These are phyloP conservation scores for Eucalyptus pumila DNA, from an alignment of 345 rosid species.

Conservation along the genomic window DNA sequence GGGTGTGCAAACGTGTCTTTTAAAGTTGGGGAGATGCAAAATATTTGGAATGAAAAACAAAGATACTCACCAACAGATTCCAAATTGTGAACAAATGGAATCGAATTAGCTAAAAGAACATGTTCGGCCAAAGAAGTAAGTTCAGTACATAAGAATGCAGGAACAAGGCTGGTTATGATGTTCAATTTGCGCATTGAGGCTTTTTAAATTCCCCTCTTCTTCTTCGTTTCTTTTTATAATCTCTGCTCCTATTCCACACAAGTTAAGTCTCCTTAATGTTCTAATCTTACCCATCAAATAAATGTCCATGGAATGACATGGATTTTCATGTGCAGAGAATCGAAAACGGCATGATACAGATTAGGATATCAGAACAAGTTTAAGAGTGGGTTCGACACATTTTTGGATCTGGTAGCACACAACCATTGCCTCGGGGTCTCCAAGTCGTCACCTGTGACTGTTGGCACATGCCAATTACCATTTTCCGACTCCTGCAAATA, in stretches of 20 bases:
- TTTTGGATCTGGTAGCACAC: conserved; percentile 40
- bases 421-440: conserved; percentile 72
- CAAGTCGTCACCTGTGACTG: conserved; percentile 42
- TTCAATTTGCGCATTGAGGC: neutral
- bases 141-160: neutral
- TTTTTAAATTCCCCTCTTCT: neutral
- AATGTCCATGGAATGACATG: neutral
- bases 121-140: neutral
- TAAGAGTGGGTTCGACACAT: neutral
- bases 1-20: neutral
- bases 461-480: conserved; percentile 89
- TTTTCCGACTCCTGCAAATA: conserved; percentile 69
- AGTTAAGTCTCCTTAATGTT: neutral
- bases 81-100: neutral
- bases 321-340: neutral
- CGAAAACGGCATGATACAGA: neutral
- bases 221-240: neutral
- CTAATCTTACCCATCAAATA: neutral
- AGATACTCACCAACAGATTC: neutral
- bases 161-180: neutral
- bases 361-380: neutral
- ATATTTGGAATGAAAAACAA: neutral
- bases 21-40: neutral
- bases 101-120: neutral
- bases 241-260: neutral